These are phyloP conservation scores for Backusella tarrabulga DNA, from an alignment of 192 early-diverging fungal genomes.

Conservation along the genomic window DNA sequence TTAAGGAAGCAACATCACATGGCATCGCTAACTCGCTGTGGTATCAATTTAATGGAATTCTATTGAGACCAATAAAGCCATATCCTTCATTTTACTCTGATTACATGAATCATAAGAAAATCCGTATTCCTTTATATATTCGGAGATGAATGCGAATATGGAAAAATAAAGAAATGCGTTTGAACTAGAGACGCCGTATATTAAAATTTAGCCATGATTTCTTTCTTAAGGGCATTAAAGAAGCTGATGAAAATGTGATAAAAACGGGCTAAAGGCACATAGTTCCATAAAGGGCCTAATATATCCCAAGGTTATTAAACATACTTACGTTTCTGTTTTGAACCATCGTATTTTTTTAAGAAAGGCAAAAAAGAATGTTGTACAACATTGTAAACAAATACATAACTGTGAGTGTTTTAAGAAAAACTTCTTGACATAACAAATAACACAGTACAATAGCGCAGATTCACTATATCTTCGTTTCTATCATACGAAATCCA, in stretches of 20 bases:
- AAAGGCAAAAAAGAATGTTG: neutral
- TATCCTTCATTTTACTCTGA: neutral
- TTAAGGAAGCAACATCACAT: neutral
- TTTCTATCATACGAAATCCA: neutral
- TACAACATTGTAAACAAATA: neutral
- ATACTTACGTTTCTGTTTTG: neutral
- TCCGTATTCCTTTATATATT: neutral
- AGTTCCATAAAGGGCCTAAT: no score
- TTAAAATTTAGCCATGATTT: neutral
- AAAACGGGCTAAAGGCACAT: neutral
- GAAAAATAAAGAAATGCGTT: neutral
- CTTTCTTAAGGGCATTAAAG: no score
- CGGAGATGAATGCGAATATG: neutral
- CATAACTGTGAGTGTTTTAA: neutral
- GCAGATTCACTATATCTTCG: neutral
- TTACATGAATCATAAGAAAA: no score
- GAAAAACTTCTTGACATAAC: neutral
- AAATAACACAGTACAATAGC: neutral
- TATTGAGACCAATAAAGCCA: neutral
- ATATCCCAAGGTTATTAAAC: neutral
- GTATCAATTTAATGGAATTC: neutral
- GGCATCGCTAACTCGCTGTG: neutral
- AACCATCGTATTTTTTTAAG: neutral
- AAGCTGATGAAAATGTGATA: neutral
- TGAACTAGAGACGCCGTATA: neutral